Conservation (phyloP, 495 filamentous ascomycete genomes). For the Acidomyces sp. region DNA sequence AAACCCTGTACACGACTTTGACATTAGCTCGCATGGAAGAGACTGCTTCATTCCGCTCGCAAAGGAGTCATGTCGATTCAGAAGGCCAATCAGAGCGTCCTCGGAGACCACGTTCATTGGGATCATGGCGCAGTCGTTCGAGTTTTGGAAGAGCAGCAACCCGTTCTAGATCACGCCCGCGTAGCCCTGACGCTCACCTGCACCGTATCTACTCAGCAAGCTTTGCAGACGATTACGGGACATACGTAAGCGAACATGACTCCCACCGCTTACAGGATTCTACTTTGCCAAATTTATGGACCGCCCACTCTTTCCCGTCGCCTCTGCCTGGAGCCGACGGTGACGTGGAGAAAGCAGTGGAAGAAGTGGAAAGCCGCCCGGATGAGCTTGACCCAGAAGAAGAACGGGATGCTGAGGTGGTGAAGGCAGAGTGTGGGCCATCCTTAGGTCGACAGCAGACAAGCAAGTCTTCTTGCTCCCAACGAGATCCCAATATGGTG, state of each 20-base stretch:
- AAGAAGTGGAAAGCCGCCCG: slow-evolving; percentile 10
- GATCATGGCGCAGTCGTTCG: slow-evolving; percentile 11
- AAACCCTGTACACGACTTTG: no score
- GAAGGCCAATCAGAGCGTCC: not conserved
- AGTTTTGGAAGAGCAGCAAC: not conserved
- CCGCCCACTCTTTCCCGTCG: not conserved
- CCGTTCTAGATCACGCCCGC: slow-evolving; percentile 2
- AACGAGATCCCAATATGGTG: slow-evolving; percentile 16
- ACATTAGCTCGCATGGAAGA: no score
- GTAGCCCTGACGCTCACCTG: slow-evolving; percentile 4
- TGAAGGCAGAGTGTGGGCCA: slow-evolving; percentile 6
- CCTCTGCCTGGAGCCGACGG: no score
- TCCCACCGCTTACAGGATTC: not conserved
- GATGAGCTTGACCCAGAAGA: not conserved
- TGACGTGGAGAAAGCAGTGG: not conserved
- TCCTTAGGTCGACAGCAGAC: slow-evolving; percentile 9
- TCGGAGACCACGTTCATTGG: slow-evolving; percentile 4
- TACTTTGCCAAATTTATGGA: not conserved
- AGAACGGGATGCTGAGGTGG: not conserved
- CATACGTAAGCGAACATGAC: slow-evolving; percentile 3
- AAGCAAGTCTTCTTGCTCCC: slow-evolving; percentile 2
- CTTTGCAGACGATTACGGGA: slow-evolving; percentile 7
- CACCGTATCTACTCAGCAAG: slow-evolving; percentile 11
- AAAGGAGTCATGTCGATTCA: no score
- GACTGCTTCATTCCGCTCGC: no score